Evolutionary conservation across 1,284 basidiomycete genomes (phyloP).

Genomic region (Puccinia polysora): DNA sequence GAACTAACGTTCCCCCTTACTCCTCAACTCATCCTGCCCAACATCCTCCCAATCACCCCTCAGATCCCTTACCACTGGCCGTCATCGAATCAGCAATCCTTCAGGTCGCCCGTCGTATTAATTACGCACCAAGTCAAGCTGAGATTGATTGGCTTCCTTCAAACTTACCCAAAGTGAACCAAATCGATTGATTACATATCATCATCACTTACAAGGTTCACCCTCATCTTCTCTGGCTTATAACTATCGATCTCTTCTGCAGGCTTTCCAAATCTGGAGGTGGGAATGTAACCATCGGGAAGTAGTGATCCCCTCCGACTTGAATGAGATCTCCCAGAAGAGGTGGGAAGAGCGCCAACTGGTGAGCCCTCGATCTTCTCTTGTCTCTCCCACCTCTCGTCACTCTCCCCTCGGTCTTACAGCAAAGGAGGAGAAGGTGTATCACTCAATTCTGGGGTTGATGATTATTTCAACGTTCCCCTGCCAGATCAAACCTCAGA

Average conservation of each 20-base stretch:
- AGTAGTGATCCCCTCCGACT: conserved; percentile 67
- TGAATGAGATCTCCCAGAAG: conserved; percentile 63
- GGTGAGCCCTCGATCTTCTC: conserved; percentile 58
- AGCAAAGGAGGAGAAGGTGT: no score
- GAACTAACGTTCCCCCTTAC: no score
- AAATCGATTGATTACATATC: no score
- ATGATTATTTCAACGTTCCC: no score
- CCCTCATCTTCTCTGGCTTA: no score
- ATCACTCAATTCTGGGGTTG: no score
- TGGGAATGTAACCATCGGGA: conserved; percentile 70
- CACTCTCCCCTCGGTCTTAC: no score
- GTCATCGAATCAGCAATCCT: conserved; percentile 57
- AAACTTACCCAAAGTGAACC: conserved; percentile 47
- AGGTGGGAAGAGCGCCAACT: conserved; percentile 65
- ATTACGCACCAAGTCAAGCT: conserved; percentile 66
- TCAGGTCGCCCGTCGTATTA: conserved; percentile 61
- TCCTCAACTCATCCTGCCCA: no score
- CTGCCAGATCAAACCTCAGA: conserved; percentile 28
- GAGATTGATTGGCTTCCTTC: conserved; percentile 60
- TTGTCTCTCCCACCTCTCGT: conserved; percentile 19
- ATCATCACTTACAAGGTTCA: no score
- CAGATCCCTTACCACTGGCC: conserved; percentile 26
- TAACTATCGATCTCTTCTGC: neutral
- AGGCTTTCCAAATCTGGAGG: conserved; percentile 67
- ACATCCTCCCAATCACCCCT: no score